A percentile compares a stretch with the other conserved stretches of the same genome.
phyloP scores from a whole-genome alignment of 2,329 filamentous ascomycete genomes.

The Diplocarpon rosae region DNA sequence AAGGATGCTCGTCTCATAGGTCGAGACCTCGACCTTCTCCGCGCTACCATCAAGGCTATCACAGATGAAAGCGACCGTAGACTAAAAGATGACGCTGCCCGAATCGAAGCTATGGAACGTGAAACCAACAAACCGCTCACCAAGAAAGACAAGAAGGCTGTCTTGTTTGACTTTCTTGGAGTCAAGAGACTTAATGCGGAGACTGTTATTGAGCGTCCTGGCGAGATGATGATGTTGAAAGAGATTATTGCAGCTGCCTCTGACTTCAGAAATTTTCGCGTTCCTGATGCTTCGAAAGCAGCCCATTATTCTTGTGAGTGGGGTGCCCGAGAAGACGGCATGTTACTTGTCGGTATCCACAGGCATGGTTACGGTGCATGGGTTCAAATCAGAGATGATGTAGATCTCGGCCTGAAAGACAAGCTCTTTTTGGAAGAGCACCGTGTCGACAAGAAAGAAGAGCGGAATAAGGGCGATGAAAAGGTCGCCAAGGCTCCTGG shows the following conservation, averaged over 20 bases:
- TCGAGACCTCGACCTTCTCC: constrained; percentile 72
- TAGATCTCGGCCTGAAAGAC: constrained; percentile 72
- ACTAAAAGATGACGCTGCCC: constrained; percentile 60
- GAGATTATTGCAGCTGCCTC: constrained; percentile 54
- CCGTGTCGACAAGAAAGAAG: constrained; percentile 94
- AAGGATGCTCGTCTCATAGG: constrained; percentile 75
- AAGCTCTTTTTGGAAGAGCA: constrained; percentile 97
- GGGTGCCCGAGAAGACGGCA: constrained; percentile 89
- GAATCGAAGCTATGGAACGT: constrained; percentile 53
- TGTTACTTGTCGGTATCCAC: constrained; percentile 90
- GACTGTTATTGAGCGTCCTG: constrained; percentile 83
- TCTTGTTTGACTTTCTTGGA: constrained; percentile 87
- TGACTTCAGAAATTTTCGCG: constrained; percentile 71
- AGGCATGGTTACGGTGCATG: constrained; percentile 93
- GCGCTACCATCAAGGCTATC: constrained; percentile 56
- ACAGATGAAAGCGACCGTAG: constrained; percentile 60
- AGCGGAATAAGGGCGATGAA: constrained; percentile 64
- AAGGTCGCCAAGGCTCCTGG: constrained; percentile 79
- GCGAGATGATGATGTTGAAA: constrained; percentile 76
- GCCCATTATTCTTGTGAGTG: constrained; percentile 86
- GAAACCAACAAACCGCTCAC: constrained; percentile 70
- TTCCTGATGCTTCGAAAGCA: constrained; percentile 84
- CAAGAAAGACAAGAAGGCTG: constrained; percentile 96
- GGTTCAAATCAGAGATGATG: constrained; percentile 86
- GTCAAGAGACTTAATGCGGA: constrained; percentile 94